Percentiles rank a stretch among this genome's conserved stretches.
These are phyloP conservation scores for Globisporangium irregulare DNA, from an alignment of 352 stramenopile genomes.

Conservation along the genomic window DNA sequence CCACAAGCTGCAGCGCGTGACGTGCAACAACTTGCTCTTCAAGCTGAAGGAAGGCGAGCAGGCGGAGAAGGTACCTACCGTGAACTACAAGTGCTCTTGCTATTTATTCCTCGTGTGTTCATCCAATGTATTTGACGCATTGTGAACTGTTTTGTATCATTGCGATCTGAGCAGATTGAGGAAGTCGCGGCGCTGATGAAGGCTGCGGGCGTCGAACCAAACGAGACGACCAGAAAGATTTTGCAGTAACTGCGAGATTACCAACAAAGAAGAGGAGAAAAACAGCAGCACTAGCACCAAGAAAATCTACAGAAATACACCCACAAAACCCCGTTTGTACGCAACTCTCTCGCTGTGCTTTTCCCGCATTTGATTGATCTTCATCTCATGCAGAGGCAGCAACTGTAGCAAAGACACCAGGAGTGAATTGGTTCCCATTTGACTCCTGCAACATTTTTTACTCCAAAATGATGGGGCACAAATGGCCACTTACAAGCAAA, in stretches of 20 bases:
- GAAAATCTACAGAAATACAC: conserved; percentile 14
- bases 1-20: conserved; percentile 80
- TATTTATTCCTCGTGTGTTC: conserved; percentile 6
- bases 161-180: conserved; percentile 39
- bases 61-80: conserved; percentile 47
- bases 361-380: neutral
- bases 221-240: conserved; percentile 84
- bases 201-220: conserved; percentile 67
- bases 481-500: too few relatives aligned
- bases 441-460: neutral
- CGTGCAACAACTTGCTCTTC: conserved; percentile 85
- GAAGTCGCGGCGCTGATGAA: conserved; percentile 78
- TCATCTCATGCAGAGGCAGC: neutral
- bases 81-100: neutral
- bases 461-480: neutral
- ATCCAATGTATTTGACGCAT: neutral
- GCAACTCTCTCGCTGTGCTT: neutral
- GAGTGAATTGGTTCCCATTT: neutral
- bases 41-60: conserved; percentile 83
- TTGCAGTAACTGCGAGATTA: conserved; percentile 41
- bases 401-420: neutral
- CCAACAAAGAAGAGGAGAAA: neutral
- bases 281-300: neutral
- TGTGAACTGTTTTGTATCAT: neutral
- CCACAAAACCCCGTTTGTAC: neutral